Percentiles rank a stretch among this genome's conserved stretches.
Conservation (phyloP, 1,139 yeast species). For the Candida sp. region DNA sequence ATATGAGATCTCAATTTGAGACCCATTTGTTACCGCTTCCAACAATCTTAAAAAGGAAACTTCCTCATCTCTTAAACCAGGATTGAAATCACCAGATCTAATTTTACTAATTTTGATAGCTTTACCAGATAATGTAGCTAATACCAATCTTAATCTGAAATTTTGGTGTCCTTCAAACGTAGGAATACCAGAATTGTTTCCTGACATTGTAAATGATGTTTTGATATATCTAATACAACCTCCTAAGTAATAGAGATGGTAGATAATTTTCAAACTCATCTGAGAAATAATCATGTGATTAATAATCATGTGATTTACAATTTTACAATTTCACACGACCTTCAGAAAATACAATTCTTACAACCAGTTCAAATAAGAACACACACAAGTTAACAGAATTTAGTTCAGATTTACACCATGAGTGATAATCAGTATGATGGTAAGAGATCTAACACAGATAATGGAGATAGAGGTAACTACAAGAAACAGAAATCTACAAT, state of each 20-base stretch:
- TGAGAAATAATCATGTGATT: too few species aligned
- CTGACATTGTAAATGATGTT: conserved; percentile 7
- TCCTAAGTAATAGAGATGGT: not conserved
- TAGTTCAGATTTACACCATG: not conserved
- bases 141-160: conserved; percentile 70
- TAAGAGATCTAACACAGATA: not conserved
- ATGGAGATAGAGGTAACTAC: not conserved
- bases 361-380: too few species aligned
- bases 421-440: not conserved
- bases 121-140: conserved; percentile 82
- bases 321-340: too few species aligned
- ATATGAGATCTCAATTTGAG: conserved; percentile 88
- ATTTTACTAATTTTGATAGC: conserved; percentile 82
- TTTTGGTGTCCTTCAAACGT: conserved; percentile 72
- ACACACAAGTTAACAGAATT: too few species aligned
- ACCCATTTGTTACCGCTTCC: conserved; percentile 90
- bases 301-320: too few species aligned
- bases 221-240: not conserved
- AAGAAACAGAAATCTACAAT: not conserved
- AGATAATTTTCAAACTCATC: not conserved
- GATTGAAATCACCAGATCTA: conserved; percentile 82
- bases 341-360: too few species aligned
- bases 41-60: conserved; percentile 84
- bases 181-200: conserved; percentile 7
- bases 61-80: conserved; percentile 91